Base-by-base conservation (phyloP, 176 grass and related monocot genomes). In the Carex cristatella region DNA sequence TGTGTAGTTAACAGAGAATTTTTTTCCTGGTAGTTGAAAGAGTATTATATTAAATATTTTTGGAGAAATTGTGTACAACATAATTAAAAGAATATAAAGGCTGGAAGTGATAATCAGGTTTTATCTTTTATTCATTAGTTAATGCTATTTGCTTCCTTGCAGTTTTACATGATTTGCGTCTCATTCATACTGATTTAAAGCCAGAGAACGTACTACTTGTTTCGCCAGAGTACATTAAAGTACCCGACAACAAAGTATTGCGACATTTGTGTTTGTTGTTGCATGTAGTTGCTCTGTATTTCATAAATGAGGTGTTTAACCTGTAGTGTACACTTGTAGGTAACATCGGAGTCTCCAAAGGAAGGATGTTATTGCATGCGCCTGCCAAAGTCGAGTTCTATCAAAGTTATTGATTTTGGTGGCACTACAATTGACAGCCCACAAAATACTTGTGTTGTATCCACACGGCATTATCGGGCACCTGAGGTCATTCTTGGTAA, bases 151-250 rank as follows among this genome's bases (percentile, higher is more conserved):
- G 89, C 81, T 88, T 84, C 90, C 71, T 88, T 98, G 92, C 95
- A 94, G 95, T 94, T 91, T 91, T 98, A 91, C 95, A 93, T 94
- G 95, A 93, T 33, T 87, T 94, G 95, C 89, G 85, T 86, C 92
- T 98, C 91, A 91, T 98, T 90, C 92, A 98, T 88, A 98, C 95
- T 91, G 95, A 98, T 94, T 93, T 94, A 94, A 98, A 94, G 92
- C 95, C 91, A 88, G 95, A 98, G 95, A 98, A 98, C 80, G 87
- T 98, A 89, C 95, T 98, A 82, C 92, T 98, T 87, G 91, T 93
- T 91, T 98, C 92, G 79, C 86, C 89, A 30, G 92, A 94, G 92
- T 94, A 89, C 86, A 98, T 85, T 91, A 89, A 93, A 98, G 92
- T 98, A 85, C 91, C 92, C 0, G 89, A 94, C 80, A 90, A 91